Conservation (phyloP, 192 early-diverging fungal genomes). For the Backusella tuberculispora region DNA sequence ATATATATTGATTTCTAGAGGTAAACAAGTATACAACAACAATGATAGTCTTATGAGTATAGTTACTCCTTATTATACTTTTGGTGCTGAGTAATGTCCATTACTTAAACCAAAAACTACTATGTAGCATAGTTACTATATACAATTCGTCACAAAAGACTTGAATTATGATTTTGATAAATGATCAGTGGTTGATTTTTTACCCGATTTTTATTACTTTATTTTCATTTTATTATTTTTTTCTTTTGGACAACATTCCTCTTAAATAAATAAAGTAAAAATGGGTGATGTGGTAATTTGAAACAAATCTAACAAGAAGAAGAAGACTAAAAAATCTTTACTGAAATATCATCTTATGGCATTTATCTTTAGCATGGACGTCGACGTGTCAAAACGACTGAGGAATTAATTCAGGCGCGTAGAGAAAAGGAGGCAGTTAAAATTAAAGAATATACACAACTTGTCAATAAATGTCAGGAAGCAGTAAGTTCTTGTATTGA, state of each 20-base stretch:
- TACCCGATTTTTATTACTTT: not conserved
- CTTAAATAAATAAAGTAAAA: not conserved
- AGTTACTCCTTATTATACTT: too few relatives aligned
- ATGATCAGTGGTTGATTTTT: not conserved
- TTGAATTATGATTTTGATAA: too few relatives aligned
- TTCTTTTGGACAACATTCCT: too few relatives aligned
- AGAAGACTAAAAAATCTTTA: too few relatives aligned
- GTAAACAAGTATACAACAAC: too few relatives aligned
- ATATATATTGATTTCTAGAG: too few relatives aligned
- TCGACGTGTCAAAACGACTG: slow-evolving; percentile 41
- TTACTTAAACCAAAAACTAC: too few relatives aligned
- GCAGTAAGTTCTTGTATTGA: slow-evolving; percentile 22
- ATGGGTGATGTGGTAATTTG: not conserved
- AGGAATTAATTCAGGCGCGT: slow-evolving; percentile 40
- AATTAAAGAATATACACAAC: slow-evolving; percentile 47
- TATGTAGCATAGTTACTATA: too few relatives aligned
- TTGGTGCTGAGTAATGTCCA: too few relatives aligned
- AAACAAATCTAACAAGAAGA: not conserved
- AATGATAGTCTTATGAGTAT: too few relatives aligned
- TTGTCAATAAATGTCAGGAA: slow-evolving; percentile 37
- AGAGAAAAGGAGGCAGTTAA: slow-evolving; percentile 45
- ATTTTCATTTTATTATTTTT: not conserved
- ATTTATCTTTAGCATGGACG: slow-evolving; percentile 41
- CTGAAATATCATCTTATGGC: not conserved
- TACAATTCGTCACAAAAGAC: too few relatives aligned